These are phyloP conservation scores for Psilocybe mexicana DNA, from an alignment of 1,284 basidiomycete genomes.

Conservation along the genomic window DNA sequence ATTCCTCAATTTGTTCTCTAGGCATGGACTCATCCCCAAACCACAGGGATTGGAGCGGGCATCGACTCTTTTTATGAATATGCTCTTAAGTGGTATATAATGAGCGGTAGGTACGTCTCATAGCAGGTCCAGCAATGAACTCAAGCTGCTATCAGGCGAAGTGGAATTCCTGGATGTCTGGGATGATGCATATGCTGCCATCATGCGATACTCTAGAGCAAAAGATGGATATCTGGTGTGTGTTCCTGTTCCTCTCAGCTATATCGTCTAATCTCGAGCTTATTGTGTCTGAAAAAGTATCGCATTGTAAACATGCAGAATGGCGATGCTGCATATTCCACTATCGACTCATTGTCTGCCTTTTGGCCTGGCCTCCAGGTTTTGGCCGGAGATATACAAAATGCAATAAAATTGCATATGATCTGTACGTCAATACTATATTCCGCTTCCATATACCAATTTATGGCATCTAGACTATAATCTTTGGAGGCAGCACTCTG, in stretches of 20 bases:
- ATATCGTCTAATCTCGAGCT: neutral
- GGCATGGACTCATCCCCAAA: constrained; percentile 72
- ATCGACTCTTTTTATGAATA: constrained; percentile 95
- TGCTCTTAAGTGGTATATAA: constrained; percentile 85
- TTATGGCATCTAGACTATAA: constrained; percentile 70
- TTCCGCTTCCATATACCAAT: constrained; percentile 3
- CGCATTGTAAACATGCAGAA: constrained; percentile 77
- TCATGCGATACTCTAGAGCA: constrained; percentile 84
- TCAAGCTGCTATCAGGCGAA: constrained; percentile 59
- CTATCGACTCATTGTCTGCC: constrained; percentile 82
- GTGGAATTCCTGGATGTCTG: constrained; percentile 90
- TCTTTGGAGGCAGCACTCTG: constrained; percentile 82
- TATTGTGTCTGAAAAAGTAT: constrained; percentile 50
- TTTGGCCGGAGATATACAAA: constrained; percentile 86
- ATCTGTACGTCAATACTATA: constrained; percentile 54
- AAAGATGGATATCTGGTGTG: constrained; percentile 85
- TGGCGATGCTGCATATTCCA: constrained; percentile 68
- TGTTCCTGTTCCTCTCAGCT: neutral
- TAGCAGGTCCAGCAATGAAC: neutral
- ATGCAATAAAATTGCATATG: constrained; percentile 84
- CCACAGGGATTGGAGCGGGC: constrained; percentile 86
- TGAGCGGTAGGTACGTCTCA: constrained; percentile 64
- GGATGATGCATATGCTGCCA: constrained; percentile 84
- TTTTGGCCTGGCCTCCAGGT: constrained; percentile 92
- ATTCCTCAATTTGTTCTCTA: constrained; percentile 24